Base-by-base conservation (phyloP, 2,329 filamentous ascomycete species). In the Aspergillus pseudoterreus region DNA sequence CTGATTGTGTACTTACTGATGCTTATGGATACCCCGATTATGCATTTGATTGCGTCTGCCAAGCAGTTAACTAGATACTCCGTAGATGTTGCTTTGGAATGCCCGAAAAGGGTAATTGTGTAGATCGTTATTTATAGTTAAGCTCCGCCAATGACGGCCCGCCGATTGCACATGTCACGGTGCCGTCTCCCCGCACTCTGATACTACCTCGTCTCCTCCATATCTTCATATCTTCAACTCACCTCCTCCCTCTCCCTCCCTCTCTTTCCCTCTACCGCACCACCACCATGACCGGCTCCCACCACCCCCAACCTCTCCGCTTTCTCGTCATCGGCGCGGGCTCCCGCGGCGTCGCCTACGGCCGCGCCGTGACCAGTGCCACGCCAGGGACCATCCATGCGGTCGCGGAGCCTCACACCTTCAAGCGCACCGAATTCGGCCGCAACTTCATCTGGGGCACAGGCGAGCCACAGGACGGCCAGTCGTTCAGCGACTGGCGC, bases 241-340 rank as follows among this genome's bases (percentile, higher is more conserved):
- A 12, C 21, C 36, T 57, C 54, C 24, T 56, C 57, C 14, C 52
- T 47, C 43, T 48, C 49, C 5, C 24, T 24, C 27, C 17, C 19
- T 19, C 19, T 3, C 19, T 19, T 19, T 19, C 19, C 43, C 21
- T 15, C 41, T 49, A 47, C 24, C 47, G 51, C 21, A 41, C n/a
- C 19, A 41, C 27, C 36, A 36, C 15, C 19, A 45, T 27, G 24
- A 39, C 30, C 11, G 17, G 14, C 10, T 8, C 19, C 17, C 15
- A 17, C 12, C 32, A 14, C 3, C 47, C 51, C 3, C 58, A 61
- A 48, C 55, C 57, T 30, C 82, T 85, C 3, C 83, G 86, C 46
- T 83, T 95, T 63, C 78, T 95, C 50, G 81, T 95, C 63, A 85
- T 95, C 60, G 91, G 91, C 17, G 90, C 89, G 6, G 90, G 91